These are phyloP conservation scores for Botrytis deweyae DNA, from an alignment of 2,329 filamentous ascomycete species.

Conservation along the genomic window DNA sequence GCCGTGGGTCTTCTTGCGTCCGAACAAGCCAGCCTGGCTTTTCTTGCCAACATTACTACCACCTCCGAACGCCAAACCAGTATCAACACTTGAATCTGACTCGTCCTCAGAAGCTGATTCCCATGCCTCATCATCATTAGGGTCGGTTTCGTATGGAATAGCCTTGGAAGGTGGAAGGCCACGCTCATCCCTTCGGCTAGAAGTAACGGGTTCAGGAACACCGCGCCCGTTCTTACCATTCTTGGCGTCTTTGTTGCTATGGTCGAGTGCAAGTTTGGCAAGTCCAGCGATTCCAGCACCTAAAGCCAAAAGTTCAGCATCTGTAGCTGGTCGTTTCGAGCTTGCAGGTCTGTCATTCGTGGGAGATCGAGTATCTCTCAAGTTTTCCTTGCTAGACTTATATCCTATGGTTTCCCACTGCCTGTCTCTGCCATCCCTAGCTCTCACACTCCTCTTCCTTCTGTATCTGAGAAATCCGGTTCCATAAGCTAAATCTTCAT, in stretches of 20 bases:
- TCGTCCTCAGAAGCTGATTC: slow-evolving; percentile 57
- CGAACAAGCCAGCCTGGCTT: slow-evolving; percentile 29
- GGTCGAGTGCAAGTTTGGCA: slow-evolving; percentile 46
- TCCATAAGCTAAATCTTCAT: slow-evolving; percentile 68
- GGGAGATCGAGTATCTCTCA: slow-evolving; percentile 29
- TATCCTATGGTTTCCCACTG: slow-evolving; percentile 33
- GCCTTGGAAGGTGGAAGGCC: slow-evolving; percentile 34
- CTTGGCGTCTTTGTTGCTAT: slow-evolving; percentile 41
- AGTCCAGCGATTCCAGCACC: slow-evolving; percentile 49
- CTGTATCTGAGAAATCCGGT: slow-evolving; percentile 48
- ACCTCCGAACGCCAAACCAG: slow-evolving; percentile 59
- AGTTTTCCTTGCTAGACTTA: slow-evolving; percentile 23
- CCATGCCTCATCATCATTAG: slow-evolving; percentile 54
- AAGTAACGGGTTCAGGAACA: slow-evolving; percentile 19
- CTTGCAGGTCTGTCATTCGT: slow-evolving; percentile 31
- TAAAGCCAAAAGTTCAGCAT: slow-evolving; percentile 49
- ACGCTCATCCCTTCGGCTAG: slow-evolving; percentile 28
- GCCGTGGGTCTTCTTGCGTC: slow-evolving; percentile 36
- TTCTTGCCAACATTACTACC: slow-evolving; percentile 40
- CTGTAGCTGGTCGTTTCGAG: slow-evolving; percentile 38
- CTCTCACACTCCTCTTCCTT: slow-evolving; percentile 33
- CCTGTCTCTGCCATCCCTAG: slow-evolving; percentile 34
- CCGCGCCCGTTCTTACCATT: slow-evolving; percentile 33
- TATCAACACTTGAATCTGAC: slow-evolving; percentile 51
- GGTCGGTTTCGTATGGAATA: slow-evolving; percentile 36